Conservation (phyloP, 768 basidiomycete species). For the Phallus indusiatus region DNA sequence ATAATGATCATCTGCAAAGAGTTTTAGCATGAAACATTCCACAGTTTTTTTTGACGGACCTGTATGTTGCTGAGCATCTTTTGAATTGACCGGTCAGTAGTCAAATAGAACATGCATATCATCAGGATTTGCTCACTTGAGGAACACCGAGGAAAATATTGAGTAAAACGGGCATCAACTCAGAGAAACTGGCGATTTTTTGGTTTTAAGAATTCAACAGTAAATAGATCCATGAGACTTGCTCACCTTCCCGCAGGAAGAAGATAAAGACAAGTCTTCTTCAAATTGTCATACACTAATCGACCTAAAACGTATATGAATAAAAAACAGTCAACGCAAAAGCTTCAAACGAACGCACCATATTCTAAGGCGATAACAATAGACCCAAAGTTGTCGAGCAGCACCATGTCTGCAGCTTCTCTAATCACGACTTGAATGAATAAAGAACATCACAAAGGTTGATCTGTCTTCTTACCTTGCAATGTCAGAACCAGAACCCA, state of each 20-base stretch:
- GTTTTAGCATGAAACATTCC: too few species aligned
- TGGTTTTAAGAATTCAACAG: too few species aligned
- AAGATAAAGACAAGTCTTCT: constrained; percentile 43
- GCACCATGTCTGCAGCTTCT: constrained; percentile 54
- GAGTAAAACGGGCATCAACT: constrained; percentile 50
- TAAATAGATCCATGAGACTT: too few species aligned
- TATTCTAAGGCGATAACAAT: constrained; percentile 57
- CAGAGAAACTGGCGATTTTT: constrained; percentile 52
- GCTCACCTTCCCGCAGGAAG: constrained; percentile 40
- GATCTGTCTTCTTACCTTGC: constrained; percentile 24
- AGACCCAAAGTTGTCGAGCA: constrained; percentile 57
- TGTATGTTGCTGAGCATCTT: constrained; percentile 32
- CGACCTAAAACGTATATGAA: too few species aligned
- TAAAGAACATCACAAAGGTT: constrained; percentile 11
- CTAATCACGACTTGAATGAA: constrained; percentile 6
- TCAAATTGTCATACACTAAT: constrained; percentile 54
- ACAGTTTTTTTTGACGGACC: neutral
- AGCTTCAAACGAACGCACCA: constrained; percentile 23
- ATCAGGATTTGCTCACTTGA: too few species aligned
- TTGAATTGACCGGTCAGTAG: neutral
- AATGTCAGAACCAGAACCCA: constrained; percentile 44
- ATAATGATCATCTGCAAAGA: constrained; percentile 36
- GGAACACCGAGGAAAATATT: constrained; percentile 37
- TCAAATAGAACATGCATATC: neutral
- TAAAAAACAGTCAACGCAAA: too few species aligned